A percentile compares a stretch with the other conserved stretches of the same genome.
Evolutionary conservation across 805 yeast genomes (phyloP).

Genomic region (Ogataea philodendri): DNA sequence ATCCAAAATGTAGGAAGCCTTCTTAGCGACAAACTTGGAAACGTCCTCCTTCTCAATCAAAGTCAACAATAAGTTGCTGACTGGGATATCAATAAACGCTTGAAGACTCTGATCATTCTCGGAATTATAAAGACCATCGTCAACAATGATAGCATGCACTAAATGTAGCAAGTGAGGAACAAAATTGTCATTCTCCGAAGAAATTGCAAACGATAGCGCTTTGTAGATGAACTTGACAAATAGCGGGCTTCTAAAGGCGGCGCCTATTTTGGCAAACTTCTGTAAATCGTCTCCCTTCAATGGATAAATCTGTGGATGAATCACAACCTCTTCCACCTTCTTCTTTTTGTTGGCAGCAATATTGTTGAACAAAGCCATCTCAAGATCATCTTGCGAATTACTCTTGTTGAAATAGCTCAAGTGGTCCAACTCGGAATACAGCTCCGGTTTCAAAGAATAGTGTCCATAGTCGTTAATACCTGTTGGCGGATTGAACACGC

Average conservation of each 20-base stretch:
- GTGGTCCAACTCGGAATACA: conserved; percentile 55
- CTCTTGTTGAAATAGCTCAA: conserved; percentile 47
- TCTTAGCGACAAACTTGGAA: conserved; percentile 46
- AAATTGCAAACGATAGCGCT: conserved; percentile 52
- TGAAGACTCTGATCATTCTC: conserved; percentile 36
- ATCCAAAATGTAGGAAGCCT: conserved; percentile 59
- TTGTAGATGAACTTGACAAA: conserved; percentile 60
- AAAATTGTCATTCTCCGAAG: conserved; percentile 50
- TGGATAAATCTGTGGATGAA: conserved; percentile 44
- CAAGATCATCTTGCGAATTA: conserved; percentile 50
- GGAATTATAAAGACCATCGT: conserved; percentile 30
- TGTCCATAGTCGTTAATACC: conserved; percentile 68
- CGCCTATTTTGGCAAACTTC: conserved; percentile 43
- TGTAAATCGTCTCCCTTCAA: conserved; percentile 27
- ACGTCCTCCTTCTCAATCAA: conserved; percentile 48
- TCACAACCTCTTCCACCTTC: conserved; percentile 42
- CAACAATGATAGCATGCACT: conserved; percentile 57
- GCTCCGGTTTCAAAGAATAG: conserved; percentile 52
- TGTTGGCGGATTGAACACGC: conserved; percentile 61
- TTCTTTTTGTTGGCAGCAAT: conserved; percentile 39
- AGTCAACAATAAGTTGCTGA: conserved; percentile 52
- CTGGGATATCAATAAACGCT: conserved; percentile 50
- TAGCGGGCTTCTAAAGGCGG: conserved; percentile 47
- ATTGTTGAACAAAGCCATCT: conserved; percentile 44
- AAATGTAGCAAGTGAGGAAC: conserved; percentile 64